A percentile compares a stretch with the other conserved stretches of the same genome.
These are phyloP conservation scores for Didymella lethalis DNA, from an alignment of 2,329 filamentous ascomycete species.

Conservation along the genomic window DNA sequence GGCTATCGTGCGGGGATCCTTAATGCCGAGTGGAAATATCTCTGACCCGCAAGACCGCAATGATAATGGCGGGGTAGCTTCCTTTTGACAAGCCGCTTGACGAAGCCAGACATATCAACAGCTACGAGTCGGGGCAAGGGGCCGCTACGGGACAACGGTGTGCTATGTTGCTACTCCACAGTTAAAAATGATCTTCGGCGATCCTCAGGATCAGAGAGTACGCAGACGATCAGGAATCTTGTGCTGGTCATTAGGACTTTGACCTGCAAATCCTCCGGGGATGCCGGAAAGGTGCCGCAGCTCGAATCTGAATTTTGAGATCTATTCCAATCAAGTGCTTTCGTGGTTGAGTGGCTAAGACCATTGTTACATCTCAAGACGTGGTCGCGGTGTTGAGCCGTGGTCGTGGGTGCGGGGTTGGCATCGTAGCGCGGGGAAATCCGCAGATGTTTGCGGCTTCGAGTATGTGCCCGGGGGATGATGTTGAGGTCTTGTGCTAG, in stretches of 20 bases:
- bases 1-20: slow-evolving; percentile 31
- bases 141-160: slow-evolving; percentile 3
- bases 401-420: slow-evolving; percentile 17
- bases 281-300: background rate
- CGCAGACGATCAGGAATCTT: background rate
- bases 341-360: slow-evolving; percentile 10
- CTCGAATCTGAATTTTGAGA: slow-evolving; percentile 2
- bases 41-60: slow-evolving; percentile 22
- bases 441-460: slow-evolving; percentile 3
- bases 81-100: background rate
- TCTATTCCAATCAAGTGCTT: slow-evolving; percentile 1
- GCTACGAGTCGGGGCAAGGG: slow-evolving; percentile 4
- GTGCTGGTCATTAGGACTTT: background rate
- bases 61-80: slow-evolving; percentile 30
- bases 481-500: slow-evolving; percentile 3
- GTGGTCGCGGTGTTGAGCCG: slow-evolving; percentile 8
- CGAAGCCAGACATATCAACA: background rate
- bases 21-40: slow-evolving; percentile 24
- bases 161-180: background rate
- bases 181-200: background rate
- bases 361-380: background rate
- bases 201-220: background rate
- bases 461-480: background rate
- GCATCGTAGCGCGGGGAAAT: slow-evolving; percentile 17
- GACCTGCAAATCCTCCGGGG: background rate